Percentiles rank a stretch among this genome's conserved stretches.
phyloP scores from a whole-genome alignment of 2,329 filamentous ascomycete species.

The Colletotrichum horii region DNA sequence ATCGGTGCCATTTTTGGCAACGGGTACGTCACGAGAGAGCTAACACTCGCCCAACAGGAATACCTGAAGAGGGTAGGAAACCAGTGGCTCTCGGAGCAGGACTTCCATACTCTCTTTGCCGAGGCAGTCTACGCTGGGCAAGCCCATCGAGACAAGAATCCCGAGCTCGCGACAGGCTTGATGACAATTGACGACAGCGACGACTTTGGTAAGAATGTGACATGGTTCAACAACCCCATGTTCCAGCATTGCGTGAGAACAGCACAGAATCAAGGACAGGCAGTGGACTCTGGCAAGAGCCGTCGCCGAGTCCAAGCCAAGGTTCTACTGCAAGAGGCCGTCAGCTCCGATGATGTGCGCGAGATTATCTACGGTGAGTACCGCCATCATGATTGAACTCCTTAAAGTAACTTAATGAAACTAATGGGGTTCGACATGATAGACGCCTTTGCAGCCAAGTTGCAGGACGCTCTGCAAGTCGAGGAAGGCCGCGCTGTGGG shows the following conservation, averaged over 20 bases:
- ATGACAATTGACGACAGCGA: neutral
- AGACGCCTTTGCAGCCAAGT: neutral
- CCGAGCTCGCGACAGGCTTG: neutral
- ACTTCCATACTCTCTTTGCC: constrained; percentile 45
- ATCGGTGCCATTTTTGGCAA: constrained; percentile 43
- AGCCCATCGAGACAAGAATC: neutral
- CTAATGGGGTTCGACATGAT: neutral
- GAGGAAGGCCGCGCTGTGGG: neutral
- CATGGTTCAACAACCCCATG: neutral
- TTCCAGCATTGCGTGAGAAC: neutral
- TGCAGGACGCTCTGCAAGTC: neutral
- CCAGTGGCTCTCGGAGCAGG: constrained; percentile 26
- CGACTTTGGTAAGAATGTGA: neutral
- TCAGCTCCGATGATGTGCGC: neutral
- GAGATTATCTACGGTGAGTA: neutral
- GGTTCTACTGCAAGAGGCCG: neutral
- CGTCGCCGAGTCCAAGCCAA: neutral
- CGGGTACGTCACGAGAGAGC: constrained; percentile 40
- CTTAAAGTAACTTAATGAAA: neutral
- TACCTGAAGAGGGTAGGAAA: neutral
- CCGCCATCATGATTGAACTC: neutral
- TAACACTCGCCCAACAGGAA: constrained; percentile 1
- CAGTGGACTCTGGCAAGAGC: neutral
- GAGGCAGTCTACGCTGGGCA: constrained; percentile 42
- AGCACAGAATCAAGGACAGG: neutral